Evolutionary conservation across 2,329 filamentous ascomycete genomes (phyloP).

Genomic region (Beauveria sp.): DNA sequence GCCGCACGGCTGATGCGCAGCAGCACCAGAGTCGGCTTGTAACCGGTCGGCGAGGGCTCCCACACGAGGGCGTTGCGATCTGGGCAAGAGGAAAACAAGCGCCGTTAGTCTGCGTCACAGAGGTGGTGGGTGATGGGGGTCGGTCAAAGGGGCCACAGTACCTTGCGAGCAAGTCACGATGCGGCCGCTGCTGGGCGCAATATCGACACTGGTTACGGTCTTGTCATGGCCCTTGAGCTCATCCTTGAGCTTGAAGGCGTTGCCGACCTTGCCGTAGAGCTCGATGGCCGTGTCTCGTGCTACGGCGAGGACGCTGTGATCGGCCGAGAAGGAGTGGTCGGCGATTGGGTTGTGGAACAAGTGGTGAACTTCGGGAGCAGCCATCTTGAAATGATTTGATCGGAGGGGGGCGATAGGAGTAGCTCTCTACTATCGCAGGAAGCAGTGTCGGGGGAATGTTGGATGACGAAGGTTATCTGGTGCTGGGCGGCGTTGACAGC

Average conservation of each 20-base stretch:
- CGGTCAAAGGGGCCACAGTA: conserved; percentile 25
- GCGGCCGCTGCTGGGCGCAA: conserved; percentile 80
- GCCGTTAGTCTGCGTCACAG: neutral
- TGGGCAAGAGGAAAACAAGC: conserved; percentile 25
- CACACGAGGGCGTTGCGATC: conserved; percentile 97
- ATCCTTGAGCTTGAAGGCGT: conserved; percentile 75
- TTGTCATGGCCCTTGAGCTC: conserved; percentile 97
- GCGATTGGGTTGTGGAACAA: conserved; percentile 95
- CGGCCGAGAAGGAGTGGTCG: conserved; percentile 95
- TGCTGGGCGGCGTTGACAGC: neutral
- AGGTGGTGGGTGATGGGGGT: neutral
- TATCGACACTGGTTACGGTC: conserved; percentile 91
- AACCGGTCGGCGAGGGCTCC: conserved; percentile 86
- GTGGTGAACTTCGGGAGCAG: conserved; percentile 84
- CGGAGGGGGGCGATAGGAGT: conserved; percentile 34
- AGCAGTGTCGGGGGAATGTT: neutral
- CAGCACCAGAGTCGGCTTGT: conserved; percentile 94
- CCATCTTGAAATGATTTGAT: conserved; percentile 50
- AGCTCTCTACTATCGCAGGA: conserved; percentile 90
- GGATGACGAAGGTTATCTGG: neutral
- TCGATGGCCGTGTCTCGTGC: conserved; percentile 85
- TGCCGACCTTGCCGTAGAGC: conserved; percentile 70
- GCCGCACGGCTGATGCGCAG: conserved; percentile 95
- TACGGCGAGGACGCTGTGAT: conserved; percentile 81
- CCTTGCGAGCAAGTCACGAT: conserved; percentile 98